These are phyloP conservation scores for Pythium sp. DNA, from an alignment of 352 stramenopile species.

Conservation along the genomic window DNA sequence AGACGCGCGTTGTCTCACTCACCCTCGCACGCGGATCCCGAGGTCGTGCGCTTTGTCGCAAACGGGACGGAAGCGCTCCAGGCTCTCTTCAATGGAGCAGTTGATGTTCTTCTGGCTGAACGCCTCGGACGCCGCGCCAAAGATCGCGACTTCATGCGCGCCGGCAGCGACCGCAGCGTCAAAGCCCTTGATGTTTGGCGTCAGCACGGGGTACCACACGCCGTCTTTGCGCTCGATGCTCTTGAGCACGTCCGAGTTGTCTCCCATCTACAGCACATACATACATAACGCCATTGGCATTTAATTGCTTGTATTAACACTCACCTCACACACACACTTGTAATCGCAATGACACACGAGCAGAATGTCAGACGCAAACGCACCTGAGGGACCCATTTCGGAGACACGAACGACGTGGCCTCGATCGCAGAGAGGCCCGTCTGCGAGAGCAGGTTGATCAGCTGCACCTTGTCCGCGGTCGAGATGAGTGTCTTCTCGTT, in stretches of 20 bases:
- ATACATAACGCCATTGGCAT: neutral
- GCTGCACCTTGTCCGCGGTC: conserved; percentile 88
- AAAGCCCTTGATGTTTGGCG: conserved; percentile 94
- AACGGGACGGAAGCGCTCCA: conserved; percentile 91
- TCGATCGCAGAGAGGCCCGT: conserved; percentile 91
- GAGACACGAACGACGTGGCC: conserved; percentile 94
- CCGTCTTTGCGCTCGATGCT: conserved; percentile 70
- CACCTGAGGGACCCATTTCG: conserved; percentile 95
- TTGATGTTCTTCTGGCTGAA: conserved; percentile 98
- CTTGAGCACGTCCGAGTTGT: conserved; percentile 88
- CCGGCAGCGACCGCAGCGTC: conserved; percentile 78
- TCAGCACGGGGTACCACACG: conserved; percentile 90
- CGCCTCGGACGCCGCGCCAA: conserved; percentile 92
- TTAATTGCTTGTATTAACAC: neutral
- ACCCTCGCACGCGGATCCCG: conserved; percentile 89
- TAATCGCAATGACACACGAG: conserved; percentile 1
- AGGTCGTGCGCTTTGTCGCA: conserved; percentile 75
- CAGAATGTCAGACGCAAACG: neutral
- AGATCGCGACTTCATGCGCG: conserved; percentile 95
- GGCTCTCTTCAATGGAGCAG: conserved; percentile 94
- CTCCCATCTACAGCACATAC: conserved; percentile 85
- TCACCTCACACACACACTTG: too few species aligned
- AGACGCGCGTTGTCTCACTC: conserved; percentile 6
- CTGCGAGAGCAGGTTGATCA: conserved; percentile 90
- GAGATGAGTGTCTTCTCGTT: conserved; percentile 91